A percentile compares a stretch with the other conserved stretches of the same genome.
These are phyloP conservation scores for Cucumis sativus DNA, from an alignment of 306 rosid genomes.

Conservation along the genomic window DNA sequence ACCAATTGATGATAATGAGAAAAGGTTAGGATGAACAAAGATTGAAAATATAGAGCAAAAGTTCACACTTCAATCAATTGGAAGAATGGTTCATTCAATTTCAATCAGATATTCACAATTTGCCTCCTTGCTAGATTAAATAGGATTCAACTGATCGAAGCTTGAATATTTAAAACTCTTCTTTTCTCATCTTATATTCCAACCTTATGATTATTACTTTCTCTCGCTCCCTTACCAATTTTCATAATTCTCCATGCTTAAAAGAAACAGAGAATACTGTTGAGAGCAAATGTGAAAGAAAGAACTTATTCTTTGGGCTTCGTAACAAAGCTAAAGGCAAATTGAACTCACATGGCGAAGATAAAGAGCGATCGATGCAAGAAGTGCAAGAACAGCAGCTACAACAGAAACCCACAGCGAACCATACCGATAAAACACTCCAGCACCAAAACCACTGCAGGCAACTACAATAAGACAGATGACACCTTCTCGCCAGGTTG, in stretches of 20 bases:
- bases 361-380: conserved; percentile 46
- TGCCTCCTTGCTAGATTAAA: background rate
- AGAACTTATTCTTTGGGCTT: background rate
- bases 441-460: conserved; percentile 64
- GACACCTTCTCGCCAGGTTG: conserved; percentile 67
- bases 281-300: background rate
- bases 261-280: background rate
- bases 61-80: background rate
- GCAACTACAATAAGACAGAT: conserved; percentile 56
- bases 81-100: background rate
- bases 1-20: background rate
- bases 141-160: background rate
- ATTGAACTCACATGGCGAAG: conserved; percentile 56
- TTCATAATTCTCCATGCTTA: background rate
- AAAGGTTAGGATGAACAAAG: background rate
- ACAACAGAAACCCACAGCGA: conserved; percentile 32
- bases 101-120: background rate
- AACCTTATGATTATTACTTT: background rate
- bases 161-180: background rate
- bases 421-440: conserved; percentile 43
- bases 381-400: conserved; percentile 33
- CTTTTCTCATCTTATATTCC: background rate
- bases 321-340: conserved; percentile 1
- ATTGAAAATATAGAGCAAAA: background rate
- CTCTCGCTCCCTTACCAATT: background rate